Conservation (phyloP, 116 monocot genomes). For the Posidonia oceanica region DNA sequence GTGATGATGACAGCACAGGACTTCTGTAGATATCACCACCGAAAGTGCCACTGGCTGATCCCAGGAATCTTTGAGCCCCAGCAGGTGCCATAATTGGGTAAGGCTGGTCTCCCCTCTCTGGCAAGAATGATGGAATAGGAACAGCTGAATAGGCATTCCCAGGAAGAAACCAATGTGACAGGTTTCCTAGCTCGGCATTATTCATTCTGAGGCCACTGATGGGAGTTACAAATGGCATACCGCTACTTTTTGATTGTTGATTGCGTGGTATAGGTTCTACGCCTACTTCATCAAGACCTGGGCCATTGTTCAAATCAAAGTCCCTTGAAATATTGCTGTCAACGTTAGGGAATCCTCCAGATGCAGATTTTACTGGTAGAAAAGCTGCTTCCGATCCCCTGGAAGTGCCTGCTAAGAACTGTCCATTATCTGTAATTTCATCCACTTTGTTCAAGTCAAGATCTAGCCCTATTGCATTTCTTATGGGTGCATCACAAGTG, state of each 20-base stretch:
- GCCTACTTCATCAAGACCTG: conserved; percentile 45
- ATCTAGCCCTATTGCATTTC: conserved; percentile 46
- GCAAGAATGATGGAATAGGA: conserved; percentile 54
- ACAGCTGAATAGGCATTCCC: conserved; percentile 50
- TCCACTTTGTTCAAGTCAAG: conserved; percentile 81
- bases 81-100: conserved; percentile 54
- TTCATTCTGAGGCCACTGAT: conserved; percentile 55
- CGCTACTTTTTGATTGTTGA: conserved; percentile 22
- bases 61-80: conserved; percentile 50
- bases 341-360: conserved; percentile 14
- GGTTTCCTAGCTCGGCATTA: conserved; percentile 53
- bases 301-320: conserved; percentile 90
- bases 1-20: conserved; percentile 68
- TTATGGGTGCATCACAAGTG: conserved; percentile 14
- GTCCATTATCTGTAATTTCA: conserved; percentile 48
- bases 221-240: conserved; percentile 37
- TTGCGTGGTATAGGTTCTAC: conserved; percentile 21
- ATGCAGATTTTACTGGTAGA: conserved; percentile 13
- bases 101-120: conserved; percentile 59
- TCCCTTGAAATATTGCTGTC: conserved; percentile 41
- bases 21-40: conserved; percentile 54
- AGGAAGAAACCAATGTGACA: conserved; percentile 65
- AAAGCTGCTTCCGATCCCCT: conserved; percentile 29
- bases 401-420: conserved; percentile 21
- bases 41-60: conserved; percentile 26